Evolutionary conservation across 73 alveolate species (phyloP), one percentile per base, ranked within the genome.

Genomic region (Blepharisma stoltei): DNA sequence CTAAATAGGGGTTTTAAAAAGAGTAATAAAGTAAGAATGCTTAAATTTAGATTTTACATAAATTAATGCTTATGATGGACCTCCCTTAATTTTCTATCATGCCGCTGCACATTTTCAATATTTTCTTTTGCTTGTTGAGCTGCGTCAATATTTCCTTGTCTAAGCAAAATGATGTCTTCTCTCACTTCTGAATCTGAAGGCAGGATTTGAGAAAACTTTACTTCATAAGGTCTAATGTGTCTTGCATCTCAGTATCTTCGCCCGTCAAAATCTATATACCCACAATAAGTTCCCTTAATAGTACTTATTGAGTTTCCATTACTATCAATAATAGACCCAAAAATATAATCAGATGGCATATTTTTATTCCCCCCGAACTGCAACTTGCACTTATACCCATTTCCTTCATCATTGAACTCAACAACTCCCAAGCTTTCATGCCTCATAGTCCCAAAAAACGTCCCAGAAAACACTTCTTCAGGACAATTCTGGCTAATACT

Each of bases 161-260:
- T 53, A 37, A 89, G 83, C 23, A 82, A 60, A 6, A 55, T n/a
- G 25, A 86, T 70, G 78, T 92, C 98, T 6, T 11, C 43, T 75
- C 98, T 89, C 7, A 46, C 54, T 71, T 92, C 82, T 4, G 91
- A 81, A 78, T 92, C 98, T 27, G 90, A 65, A 43, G 89, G 83
- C 6, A 67, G 23, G 44, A 53, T 27, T 79, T 66, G 54, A 76
- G 55, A 60, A 21, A 38, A 69, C 5, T 44, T 44, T 1, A 69
- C 32, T n/a, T 18, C n/a, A 18, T 11, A 14, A 38, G 79, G 55
- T 38, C n/a, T 69, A 43, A 69, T 44, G 2, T 69, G 91, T 77
- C 98, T 86, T 23, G 83, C 84, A 84, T 94, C 98, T 96, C 95
- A 91, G 78, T 86, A 94, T 73, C 98, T 86, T 43, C 55, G 85